phyloP scores from a whole-genome alignment of 257 asterid species.

The Penstemon barbatus region DNA sequence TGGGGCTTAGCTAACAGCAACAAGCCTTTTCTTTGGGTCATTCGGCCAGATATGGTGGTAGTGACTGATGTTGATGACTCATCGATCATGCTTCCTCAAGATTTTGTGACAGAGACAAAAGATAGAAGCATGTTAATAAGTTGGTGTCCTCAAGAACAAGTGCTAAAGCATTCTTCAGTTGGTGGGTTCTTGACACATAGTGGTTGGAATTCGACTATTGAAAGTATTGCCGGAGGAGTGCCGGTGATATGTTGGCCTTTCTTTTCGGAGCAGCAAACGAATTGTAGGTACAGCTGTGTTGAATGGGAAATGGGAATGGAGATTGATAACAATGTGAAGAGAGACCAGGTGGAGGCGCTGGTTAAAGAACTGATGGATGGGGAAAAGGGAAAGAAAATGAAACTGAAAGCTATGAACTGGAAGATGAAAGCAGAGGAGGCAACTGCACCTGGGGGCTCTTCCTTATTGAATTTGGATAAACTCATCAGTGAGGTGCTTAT shows the following conservation, averaged over 20 bases:
- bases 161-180: conserved; percentile 41
- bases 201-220: conserved; percentile 55
- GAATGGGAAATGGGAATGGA: conserved; percentile 50
- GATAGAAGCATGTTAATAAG: conserved; percentile 43
- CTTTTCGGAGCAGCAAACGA: conserved; percentile 45
- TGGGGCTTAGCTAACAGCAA: conserved; percentile 55
- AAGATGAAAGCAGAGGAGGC: conserved; percentile 46
- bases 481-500: too few relatives aligned
- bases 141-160: conserved; percentile 53
- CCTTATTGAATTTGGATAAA: too few relatives aligned
- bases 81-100: conserved; percentile 37
- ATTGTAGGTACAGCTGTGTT: conserved; percentile 40
- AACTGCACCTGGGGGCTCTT: too few relatives aligned
- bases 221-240: conserved; percentile 38
- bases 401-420: conserved; percentile 38
- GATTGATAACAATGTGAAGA: conserved; percentile 38
- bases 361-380: conserved; percentile 47
- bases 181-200: conserved; percentile 54
- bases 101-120: conserved; percentile 37
- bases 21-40: conserved; percentile 45
- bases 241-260: conserved; percentile 54
- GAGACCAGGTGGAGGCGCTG: conserved; percentile 40
- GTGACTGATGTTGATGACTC: too few relatives aligned
- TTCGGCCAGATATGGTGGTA: conserved; percentile 43
- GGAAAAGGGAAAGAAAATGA: conserved; percentile 43